Evolutionary conservation across 768 basidiomycete species (phyloP).

Genomic region (Tricholoma matsutake): DNA sequence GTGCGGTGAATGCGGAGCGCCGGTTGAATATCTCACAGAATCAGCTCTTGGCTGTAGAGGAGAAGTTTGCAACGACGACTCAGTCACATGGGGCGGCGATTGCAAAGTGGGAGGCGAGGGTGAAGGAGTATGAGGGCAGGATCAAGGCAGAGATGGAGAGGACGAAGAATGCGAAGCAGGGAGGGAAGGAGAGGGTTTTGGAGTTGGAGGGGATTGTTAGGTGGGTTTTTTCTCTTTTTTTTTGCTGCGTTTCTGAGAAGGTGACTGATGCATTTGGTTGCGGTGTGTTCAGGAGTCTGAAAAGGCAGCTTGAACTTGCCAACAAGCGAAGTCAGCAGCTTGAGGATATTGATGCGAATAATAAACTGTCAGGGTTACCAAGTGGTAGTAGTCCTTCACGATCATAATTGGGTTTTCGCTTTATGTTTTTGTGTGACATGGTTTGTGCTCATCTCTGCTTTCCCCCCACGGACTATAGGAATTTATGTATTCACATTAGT

Average conservation of each 20-base stretch:
- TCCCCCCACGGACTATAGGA: too few relatives aligned
- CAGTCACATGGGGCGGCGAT: slow-evolving; percentile 73
- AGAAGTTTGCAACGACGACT: slow-evolving; percentile 73
- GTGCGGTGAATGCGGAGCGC: slow-evolving; percentile 83
- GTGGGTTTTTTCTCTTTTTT: slow-evolving; percentile 36
- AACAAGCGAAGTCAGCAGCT: slow-evolving; percentile 67
- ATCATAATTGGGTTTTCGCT: background rate
- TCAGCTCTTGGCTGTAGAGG: slow-evolving; percentile 80
- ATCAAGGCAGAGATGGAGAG: slow-evolving; percentile 85
- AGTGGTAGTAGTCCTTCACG: background rate
- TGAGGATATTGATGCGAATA: slow-evolving; percentile 47
- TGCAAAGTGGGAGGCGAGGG: slow-evolving; percentile 91
- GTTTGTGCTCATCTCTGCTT: background rate
- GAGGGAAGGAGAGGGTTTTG: slow-evolving; percentile 78
- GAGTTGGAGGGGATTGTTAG: slow-evolving; percentile 73
- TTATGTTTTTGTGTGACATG: background rate
- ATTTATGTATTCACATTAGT: too few relatives aligned
- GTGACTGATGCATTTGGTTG: slow-evolving; percentile 6
- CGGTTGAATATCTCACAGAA: slow-evolving; percentile 84
- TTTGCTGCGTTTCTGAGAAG: background rate
- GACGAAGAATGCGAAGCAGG: slow-evolving; percentile 91
- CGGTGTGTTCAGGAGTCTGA: slow-evolving; percentile 51
- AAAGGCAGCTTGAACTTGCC: slow-evolving; percentile 77
- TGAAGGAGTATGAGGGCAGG: slow-evolving; percentile 85
- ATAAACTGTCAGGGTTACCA: slow-evolving; percentile 20